Percentiles rank a stretch among this genome's conserved stretches.
Conservation (phyloP, 345 rosid species). For the Populus davidiana region DNA sequence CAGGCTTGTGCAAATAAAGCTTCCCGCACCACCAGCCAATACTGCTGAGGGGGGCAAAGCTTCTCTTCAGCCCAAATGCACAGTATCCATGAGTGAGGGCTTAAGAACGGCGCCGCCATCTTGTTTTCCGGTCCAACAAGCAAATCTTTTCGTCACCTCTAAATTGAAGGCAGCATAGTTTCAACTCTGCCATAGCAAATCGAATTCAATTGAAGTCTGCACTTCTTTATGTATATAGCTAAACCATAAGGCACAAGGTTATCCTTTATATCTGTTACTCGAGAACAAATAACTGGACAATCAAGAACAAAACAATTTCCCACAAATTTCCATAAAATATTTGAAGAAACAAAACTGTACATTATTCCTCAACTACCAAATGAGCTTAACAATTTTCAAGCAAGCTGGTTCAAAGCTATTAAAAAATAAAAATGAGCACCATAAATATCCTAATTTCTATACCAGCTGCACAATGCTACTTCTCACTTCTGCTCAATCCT, state of each 20-base stretch:
- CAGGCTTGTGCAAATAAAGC: too few relatives aligned
- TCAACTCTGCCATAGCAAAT: not conserved
- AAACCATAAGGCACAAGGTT: not conserved
- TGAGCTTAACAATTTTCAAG: constrained; percentile 6
- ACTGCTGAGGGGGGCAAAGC: constrained; percentile 68
- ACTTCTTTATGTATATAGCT: not conserved
- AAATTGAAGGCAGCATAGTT: not conserved
- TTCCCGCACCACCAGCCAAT: constrained; percentile 51
- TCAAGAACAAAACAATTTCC: not conserved
- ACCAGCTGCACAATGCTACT: not conserved
- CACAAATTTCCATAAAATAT: constrained; percentile 5
- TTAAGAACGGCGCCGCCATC: not conserved
- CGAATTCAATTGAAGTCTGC: not conserved
- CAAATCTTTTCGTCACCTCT: not conserved
- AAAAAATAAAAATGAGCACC: not conserved
- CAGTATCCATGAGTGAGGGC: not conserved
- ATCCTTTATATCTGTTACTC: not conserved
- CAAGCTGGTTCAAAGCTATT: constrained; percentile 14
- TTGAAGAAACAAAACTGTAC: constrained; percentile 44
- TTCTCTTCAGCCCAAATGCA: constrained; percentile 80
- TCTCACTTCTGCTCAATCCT: not conserved
- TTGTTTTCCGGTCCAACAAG: too few relatives aligned
- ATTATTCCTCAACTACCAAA: constrained; percentile 32
- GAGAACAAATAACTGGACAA: not conserved
- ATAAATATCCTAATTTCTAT: constrained; percentile 8